Evolutionary conservation across 169 alveolate species (phyloP), one percentile per base, ranked within the genome.

Genomic region (Cyclospora cayetanensis): DNA sequence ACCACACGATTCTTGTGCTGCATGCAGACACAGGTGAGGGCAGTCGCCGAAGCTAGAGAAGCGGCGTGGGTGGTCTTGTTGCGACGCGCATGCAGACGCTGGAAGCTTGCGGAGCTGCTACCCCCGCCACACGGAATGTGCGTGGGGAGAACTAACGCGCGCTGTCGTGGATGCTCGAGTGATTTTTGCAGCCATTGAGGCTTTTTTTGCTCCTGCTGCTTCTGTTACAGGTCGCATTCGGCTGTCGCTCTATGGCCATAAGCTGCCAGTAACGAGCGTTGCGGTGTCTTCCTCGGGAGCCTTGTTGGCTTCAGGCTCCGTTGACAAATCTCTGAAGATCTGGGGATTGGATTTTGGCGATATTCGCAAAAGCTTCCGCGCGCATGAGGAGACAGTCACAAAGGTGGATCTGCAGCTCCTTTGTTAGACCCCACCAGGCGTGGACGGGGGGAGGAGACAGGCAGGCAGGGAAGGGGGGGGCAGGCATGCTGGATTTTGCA

Each of bases 271-370:
- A 15, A 94, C 96, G 20, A 93, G 97, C 46, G 77, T 97, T 70
- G 97, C 94, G 70, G 92, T 96, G 27, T 92, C 97, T 12, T 93
- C 95, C 20, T 98, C 96, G 86, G 89, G 94, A 50, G 94, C 95
- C 37, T 52, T 97, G 85, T 82, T 97, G 91, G 99, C 98, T 15
- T 94, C 97, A 25, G 94, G 97, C 31, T 93, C 97, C 29, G 95
- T 97, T 29, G 99, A 97, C 85, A 97, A 97, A 86, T 95, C 96
- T 3, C 89, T 97, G 22, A 95, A 96, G 90, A 70, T 97, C 2
- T 97, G 99, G 99, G 97, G 97, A 25, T 66, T 96, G 42, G 97
- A 97, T 91, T 97, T 95, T 91, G 99, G 99, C 27, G 96, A 93
- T 27, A 89, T 89, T n/a, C 93, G 46, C 29, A 52, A 89, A 31